Base-by-base conservation (phyloP, 768 basidiomycete genomes). In the Boletus vermiculosoides region DNA sequence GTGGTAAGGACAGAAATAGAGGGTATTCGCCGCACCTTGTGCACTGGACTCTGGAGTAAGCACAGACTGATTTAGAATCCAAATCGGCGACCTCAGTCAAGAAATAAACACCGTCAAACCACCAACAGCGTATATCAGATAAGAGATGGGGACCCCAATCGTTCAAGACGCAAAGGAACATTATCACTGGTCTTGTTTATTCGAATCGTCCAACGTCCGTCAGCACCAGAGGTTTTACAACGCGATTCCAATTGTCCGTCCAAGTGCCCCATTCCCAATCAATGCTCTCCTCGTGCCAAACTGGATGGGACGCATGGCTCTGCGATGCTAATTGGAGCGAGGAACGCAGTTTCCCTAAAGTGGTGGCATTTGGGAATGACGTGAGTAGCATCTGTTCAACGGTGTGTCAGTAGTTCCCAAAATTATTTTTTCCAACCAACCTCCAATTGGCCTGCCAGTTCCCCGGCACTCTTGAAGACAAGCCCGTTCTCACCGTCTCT, bases 401-500 rank as follows among this genome's bases (percentile, higher is more conserved):
- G 34, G 31, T 4, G 39, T 59, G 25, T 58, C 16, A 52, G 44
- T 16, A 36, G n/a, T 28, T 25, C 33, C 50, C 16, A 22, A 52
- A 47, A 30, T 7, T 34, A 28, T 11, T 40, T 16, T 15, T 12
- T 50, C 36, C 18, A 61, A 46, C 60, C 25, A 8, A 67, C 79
- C 81, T 86, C 83, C 12, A 98, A 64, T 61, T 91, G 91, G 40
- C 75, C 68, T 0, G 90, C 86, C 25, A 99, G 75, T 59, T 94
- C 82, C 23, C 73, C 66, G 0, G 88, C 83, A 45, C 80, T 77
- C 53, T 77, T 72, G 72, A 98, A 99, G 4, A 91, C 73, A 15
- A 87, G 78, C 1, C 97, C 97, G 66, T 98, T 98, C 65, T 83
- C 75, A 1, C 87, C 87, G 55, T 93, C 82, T 63, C 85, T 84